Percentiles rank a stretch among this genome's conserved stretches.
Evolutionary conservation across 1,284 basidiomycete species (phyloP).

Genomic region (Moniliella sp.): DNA sequence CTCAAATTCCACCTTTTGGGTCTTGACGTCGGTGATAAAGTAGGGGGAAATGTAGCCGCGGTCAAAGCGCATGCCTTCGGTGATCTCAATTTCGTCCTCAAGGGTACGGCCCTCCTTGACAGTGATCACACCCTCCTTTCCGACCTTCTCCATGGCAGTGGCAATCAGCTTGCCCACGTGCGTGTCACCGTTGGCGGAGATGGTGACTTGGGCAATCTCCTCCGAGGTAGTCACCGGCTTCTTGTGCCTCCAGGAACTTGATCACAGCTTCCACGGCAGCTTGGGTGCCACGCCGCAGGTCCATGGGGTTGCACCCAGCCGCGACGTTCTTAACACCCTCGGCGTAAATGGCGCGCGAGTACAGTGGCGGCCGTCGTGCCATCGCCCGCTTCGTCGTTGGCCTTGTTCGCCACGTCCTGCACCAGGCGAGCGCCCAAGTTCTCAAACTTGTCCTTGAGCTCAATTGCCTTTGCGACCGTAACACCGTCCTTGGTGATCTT

Average conservation of each 20-base stretch:
- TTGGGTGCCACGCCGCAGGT: slow-evolving; percentile 83
- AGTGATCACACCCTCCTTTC: slow-evolving; percentile 97
- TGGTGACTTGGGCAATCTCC: slow-evolving; percentile 94
- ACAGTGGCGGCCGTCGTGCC: slow-evolving; percentile 95
- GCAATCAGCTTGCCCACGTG: slow-evolving; percentile 89
- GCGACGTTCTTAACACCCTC: slow-evolving; percentile 99
- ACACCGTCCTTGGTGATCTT: slow-evolving; percentile 99
- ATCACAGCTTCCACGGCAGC: slow-evolving; percentile 89
- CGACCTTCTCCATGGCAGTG: slow-evolving; percentile 98
- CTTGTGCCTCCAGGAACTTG: slow-evolving; percentile 62
- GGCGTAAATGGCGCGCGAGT: slow-evolving; percentile 85
- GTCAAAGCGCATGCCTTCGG: slow-evolving; percentile 98
- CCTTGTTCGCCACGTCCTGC: slow-evolving; percentile 85
- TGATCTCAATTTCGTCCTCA: slow-evolving; percentile 93
- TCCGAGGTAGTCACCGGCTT: slow-evolving; percentile 86
- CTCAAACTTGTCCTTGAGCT: slow-evolving; percentile 91
- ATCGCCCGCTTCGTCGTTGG: slow-evolving; percentile 90
- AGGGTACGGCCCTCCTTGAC: slow-evolving; percentile 95
- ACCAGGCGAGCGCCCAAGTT: slow-evolving; percentile 93
- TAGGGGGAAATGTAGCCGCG: slow-evolving; percentile 94
- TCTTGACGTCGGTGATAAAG: slow-evolving; percentile 95
- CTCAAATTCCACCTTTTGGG: slow-evolving; percentile 87
- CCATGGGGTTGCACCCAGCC: slow-evolving; percentile 97
- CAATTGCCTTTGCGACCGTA: slow-evolving; percentile 83
- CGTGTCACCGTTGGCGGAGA: slow-evolving; percentile 84